Evolutionary conservation across 108 stramenopile species (phyloP).

Genomic region (Nannochloropsis gaditana): DNA sequence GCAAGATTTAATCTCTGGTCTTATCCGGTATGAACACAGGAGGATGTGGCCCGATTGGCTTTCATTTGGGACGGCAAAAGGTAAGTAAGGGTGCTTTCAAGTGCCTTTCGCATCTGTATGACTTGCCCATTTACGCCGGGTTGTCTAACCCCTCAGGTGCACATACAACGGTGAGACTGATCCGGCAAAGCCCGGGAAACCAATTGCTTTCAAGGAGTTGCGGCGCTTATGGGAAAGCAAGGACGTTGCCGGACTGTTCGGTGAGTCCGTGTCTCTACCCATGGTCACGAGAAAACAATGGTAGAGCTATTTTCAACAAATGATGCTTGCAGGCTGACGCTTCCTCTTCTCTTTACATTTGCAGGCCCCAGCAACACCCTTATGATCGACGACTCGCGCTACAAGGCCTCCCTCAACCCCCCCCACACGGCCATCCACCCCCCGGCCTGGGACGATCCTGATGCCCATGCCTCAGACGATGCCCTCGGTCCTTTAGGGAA

Average conservation of each 20-base stretch:
- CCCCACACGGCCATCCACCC: constrained; percentile 16
- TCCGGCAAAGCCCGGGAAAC: background rate
- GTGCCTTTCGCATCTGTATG: background rate
- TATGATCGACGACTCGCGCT: background rate
- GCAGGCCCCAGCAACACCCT: constrained; percentile 10
- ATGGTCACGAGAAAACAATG: background rate
- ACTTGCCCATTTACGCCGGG: background rate
- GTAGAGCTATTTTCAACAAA: background rate
- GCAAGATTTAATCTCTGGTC: background rate
- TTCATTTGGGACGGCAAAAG: background rate
- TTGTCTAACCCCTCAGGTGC: background rate
- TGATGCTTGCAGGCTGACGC: background rate
- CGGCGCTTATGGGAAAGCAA: constrained; percentile 19
- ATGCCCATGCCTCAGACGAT: background rate
- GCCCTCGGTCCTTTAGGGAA: background rate
- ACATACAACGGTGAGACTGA: background rate
- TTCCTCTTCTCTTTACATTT: background rate
- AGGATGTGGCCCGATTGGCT: background rate
- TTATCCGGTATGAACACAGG: background rate
- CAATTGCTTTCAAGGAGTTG: constrained; percentile 2
- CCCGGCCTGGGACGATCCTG: background rate
- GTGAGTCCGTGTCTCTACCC: background rate
- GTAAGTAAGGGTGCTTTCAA: background rate
- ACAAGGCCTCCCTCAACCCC: background rate
- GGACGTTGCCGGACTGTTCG: background rate